Percentiles rank a stretch among this genome's conserved stretches.
Conservation (phyloP, 768 basidiomycete genomes). For the Suillus clintonianus region DNA sequence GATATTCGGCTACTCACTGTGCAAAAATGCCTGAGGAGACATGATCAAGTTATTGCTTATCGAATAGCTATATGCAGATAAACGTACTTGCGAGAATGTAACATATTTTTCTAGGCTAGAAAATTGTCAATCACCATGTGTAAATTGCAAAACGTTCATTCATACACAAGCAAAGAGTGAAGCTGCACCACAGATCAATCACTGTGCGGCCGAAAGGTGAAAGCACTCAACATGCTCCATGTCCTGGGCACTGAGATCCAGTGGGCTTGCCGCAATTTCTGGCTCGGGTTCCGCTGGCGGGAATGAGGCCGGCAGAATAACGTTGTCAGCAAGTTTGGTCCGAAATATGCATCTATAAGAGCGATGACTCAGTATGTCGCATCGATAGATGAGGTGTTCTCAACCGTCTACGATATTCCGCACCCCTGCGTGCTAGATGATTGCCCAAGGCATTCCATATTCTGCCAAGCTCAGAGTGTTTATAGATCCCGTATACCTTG, state of each 20-base stretch:
- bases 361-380: background rate
- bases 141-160: background rate
- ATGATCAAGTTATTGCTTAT: background rate
- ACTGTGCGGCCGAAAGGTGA: background rate
- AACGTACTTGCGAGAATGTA: constrained; percentile 27
- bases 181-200: constrained; percentile 36
- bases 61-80: background rate
- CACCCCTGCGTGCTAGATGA: constrained; percentile 44
- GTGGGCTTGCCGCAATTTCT: constrained; percentile 17
- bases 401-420: constrained; percentile 56
- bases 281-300: constrained; percentile 36
- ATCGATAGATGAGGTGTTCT: background rate
- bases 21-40: constrained; percentile 20
- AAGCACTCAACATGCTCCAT: constrained; percentile 43
- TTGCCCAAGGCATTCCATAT: constrained; percentile 50
- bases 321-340: constrained; percentile 35
- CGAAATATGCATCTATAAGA: constrained; percentile 48
- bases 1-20: constrained; percentile 12
- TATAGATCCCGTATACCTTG: constrained; percentile 51
- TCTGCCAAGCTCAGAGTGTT: constrained; percentile 46
- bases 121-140: constrained; percentile 41
- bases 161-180: constrained; percentile 60
- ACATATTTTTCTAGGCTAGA: constrained; percentile 35
- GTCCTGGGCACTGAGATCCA: constrained; percentile 44
- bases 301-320: constrained; percentile 55